These are phyloP conservation scores for Lachancea sp. DNA, from an alignment of 805 yeast species.

Conservation along the genomic window DNA sequence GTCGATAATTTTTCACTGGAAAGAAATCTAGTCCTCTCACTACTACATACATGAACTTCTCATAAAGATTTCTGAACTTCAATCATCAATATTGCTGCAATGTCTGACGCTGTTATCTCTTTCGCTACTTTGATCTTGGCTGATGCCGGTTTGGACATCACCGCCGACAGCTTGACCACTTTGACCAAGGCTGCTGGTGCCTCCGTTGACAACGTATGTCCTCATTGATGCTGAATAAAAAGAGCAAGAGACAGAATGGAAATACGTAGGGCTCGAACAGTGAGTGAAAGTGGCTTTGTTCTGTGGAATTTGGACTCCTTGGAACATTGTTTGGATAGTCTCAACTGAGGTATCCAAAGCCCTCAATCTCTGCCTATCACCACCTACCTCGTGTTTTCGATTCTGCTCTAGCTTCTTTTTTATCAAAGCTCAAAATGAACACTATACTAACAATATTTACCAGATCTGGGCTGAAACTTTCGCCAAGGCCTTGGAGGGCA, in stretches of 20 bases:
- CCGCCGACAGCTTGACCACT: constrained; percentile 70
- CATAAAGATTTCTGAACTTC: background rate
- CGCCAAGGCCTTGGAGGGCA: constrained; percentile 81
- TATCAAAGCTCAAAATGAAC: background rate
- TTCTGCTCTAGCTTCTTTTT: background rate
- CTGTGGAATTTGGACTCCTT: too few species aligned
- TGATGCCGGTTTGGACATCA: constrained; percentile 92
- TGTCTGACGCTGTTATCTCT: constrained; percentile 94
- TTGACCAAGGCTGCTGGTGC: constrained; percentile 76
- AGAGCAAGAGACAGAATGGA: background rate
- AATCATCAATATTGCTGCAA: constrained; percentile 26
- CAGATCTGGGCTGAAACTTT: constrained; percentile 72
- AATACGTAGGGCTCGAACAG: background rate
- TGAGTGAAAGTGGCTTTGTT: too few species aligned
- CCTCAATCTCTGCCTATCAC: too few species aligned
- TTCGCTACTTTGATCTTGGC: constrained; percentile 98
- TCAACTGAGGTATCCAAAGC: too few species aligned
- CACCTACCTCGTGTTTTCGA: too few species aligned
- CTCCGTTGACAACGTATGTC: constrained; percentile 49
- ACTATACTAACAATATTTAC: constrained; percentile 5
- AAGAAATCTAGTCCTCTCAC: background rate
- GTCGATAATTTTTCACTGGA: background rate
- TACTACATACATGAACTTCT: background rate
- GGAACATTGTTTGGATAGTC: too few species aligned
- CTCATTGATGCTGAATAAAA: background rate